Conservation (phyloP, 2,329 filamentous ascomycete species). For the Fusarium annulatum region DNA sequence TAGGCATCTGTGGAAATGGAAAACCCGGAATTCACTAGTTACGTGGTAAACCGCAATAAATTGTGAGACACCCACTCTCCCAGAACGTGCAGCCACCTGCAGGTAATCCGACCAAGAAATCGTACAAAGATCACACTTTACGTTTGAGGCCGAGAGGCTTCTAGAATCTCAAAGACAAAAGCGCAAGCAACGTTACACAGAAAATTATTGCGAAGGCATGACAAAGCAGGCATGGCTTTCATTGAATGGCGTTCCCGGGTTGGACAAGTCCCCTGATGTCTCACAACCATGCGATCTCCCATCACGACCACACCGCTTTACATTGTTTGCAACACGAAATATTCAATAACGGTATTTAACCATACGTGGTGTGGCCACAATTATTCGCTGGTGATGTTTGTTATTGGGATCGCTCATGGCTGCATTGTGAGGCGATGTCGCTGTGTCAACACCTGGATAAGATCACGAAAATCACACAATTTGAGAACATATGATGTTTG, state of each 20-base stretch:
- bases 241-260: constrained; percentile 16
- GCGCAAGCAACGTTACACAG: neutral
- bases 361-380: neutral
- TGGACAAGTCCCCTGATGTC: constrained; percentile 31
- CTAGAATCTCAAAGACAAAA: neutral
- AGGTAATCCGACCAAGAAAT: neutral
- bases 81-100: neutral
- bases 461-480: neutral
- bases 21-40: neutral
- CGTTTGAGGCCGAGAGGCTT: neutral
- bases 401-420: neutral
- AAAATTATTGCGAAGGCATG: neutral
- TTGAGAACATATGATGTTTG: neutral
- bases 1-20: neutral
- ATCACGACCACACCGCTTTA: constrained; percentile 25
- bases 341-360: neutral
- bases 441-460: neutral
- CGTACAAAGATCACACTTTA: neutral
- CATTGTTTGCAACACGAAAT: neutral
- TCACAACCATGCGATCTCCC: constrained; percentile 20
- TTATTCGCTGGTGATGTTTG: neutral
- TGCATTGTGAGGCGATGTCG: too few relatives aligned
- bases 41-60: neutral
- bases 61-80: neutral
- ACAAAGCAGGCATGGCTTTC: neutral